Evolutionary conservation across 1,284 basidiomycete species (phyloP).

Genomic region (Sanghuangporus weigelae): DNA sequence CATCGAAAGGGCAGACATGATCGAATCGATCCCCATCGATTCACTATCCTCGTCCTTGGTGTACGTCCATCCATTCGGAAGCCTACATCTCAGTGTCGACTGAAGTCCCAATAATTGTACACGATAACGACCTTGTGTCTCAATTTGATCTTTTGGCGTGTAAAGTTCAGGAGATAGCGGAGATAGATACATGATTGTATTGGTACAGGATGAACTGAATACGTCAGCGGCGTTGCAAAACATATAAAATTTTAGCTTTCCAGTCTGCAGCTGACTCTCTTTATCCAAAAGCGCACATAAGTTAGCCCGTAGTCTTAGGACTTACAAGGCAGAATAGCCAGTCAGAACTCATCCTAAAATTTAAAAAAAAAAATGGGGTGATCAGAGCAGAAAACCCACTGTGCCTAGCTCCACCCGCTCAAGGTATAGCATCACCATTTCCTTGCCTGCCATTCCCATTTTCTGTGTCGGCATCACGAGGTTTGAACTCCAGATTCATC

Average conservation of each 20-base stretch:
- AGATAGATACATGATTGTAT: background rate
- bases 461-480: slow-evolving; percentile 21
- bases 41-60: too few relatives aligned
- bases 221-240: background rate
- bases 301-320: background rate
- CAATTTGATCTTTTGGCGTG: background rate
- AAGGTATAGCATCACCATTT: background rate
- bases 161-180: background rate
- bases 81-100: background rate
- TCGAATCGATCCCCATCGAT: too few relatives aligned
- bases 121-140: background rate
- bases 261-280: background rate
- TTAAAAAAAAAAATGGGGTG: background rate
- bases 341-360: background rate
- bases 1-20: too few relatives aligned
- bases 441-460: background rate
- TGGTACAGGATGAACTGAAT: background rate
- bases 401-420: background rate
- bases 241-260: background rate
- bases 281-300: background rate
- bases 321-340: background rate
- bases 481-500: slow-evolving; percentile 58
- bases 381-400: background rate
- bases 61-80: too few relatives aligned
- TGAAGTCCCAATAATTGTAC: background rate